Percentiles rank a stretch among this genome's conserved stretches.
Conservation (phyloP, 345 rosid genomes). For the Rhodomyrtus tomentosa region DNA sequence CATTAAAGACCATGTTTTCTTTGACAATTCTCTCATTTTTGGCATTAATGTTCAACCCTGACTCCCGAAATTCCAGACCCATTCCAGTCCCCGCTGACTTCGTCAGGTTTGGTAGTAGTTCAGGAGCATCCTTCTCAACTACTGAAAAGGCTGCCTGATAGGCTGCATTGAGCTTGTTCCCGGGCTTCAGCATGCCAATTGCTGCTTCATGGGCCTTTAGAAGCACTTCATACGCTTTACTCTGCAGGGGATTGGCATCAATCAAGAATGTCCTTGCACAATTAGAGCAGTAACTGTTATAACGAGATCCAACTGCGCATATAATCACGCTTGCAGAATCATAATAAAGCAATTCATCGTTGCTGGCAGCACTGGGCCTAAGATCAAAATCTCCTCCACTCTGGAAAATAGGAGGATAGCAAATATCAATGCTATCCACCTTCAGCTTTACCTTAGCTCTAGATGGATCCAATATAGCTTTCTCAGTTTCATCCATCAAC, state of each 20-base stretch:
- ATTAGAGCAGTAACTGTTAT: conserved; percentile 89
- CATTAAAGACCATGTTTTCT: conserved; percentile 72
- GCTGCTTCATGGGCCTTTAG: conserved; percentile 93
- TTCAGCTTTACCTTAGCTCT: conserved; percentile 73
- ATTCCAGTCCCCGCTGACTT: conserved; percentile 97
- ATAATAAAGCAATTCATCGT: conserved; percentile 62
- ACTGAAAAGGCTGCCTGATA: conserved; percentile 76
- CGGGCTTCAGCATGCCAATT: conserved; percentile 57
- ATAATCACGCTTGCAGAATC: conserved; percentile 84
- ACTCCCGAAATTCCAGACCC: conserved; percentile 93
- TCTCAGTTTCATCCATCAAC: conserved; percentile 86
- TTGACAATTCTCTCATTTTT: conserved; percentile 62
- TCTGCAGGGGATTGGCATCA: conserved; percentile 74
- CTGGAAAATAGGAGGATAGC: conserved; percentile 94
- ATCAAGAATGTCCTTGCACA: conserved; percentile 75
- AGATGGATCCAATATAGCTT: conserved; percentile 74
- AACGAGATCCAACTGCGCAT: conserved; percentile 80
- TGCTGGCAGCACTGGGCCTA: conserved; percentile 90
- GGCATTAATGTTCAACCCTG: conserved; percentile 65
- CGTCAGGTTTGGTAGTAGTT: conserved; percentile 55
- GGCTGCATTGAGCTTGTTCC: conserved; percentile 49
- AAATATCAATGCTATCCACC: conserved; percentile 87
- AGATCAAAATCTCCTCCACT: conserved; percentile 93
- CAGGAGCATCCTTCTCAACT: conserved; percentile 77
- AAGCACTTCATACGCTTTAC: conserved; percentile 85